phyloP scores from a whole-genome alignment of 208 protist genomes.

The Trypanosoma scelopori region DNA sequence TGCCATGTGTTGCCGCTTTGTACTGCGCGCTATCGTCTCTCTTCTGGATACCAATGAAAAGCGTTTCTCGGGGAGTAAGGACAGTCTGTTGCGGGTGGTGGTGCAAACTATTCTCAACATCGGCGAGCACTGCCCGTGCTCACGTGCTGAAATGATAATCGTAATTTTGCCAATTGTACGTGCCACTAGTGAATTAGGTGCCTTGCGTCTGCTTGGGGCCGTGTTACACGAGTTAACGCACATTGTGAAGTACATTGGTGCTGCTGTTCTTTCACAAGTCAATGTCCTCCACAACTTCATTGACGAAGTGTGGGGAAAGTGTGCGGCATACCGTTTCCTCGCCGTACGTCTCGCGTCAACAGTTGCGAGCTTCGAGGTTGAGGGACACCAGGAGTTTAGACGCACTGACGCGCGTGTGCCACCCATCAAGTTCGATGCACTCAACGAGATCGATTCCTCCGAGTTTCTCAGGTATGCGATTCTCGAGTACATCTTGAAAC shows the following conservation, averaged over 20 bases:
- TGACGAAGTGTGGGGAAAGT: slow-evolving; percentile 58
- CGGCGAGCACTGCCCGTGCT: slow-evolving; percentile 61
- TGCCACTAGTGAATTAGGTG: slow-evolving; percentile 47
- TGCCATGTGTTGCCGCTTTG: slow-evolving; percentile 68
- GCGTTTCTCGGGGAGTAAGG: slow-evolving; percentile 37
- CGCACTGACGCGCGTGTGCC: slow-evolving; percentile 46
- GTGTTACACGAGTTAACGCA: slow-evolving; percentile 74
- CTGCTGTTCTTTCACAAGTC: slow-evolving; percentile 40
- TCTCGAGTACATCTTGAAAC: slow-evolving; percentile 72
- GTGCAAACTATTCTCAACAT: slow-evolving; percentile 83
- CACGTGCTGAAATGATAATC: slow-evolving; percentile 55
- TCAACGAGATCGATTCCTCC: slow-evolving; percentile 50
- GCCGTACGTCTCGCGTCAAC: slow-evolving; percentile 72
- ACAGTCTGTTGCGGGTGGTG: slow-evolving; percentile 49
- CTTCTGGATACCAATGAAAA: slow-evolving; percentile 57
- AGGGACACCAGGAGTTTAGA: slow-evolving; percentile 43
- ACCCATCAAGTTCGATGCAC: slow-evolving; percentile 72
- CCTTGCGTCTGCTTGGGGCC: slow-evolving; percentile 52
- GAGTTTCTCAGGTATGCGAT: slow-evolving; percentile 70
- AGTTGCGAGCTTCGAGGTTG: slow-evolving; percentile 51
- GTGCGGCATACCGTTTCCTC: slow-evolving; percentile 67
- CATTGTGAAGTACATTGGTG: slow-evolving; percentile 62
- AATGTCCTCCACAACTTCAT: slow-evolving; percentile 62
- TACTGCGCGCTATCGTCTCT: slow-evolving; percentile 57
- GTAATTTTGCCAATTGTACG: slow-evolving; percentile 62